Evolutionary conservation across 2,329 filamentous ascomycete species (phyloP), one percentile per base, ranked within the genome.

Genomic region (Cercospora sojina): DNA sequence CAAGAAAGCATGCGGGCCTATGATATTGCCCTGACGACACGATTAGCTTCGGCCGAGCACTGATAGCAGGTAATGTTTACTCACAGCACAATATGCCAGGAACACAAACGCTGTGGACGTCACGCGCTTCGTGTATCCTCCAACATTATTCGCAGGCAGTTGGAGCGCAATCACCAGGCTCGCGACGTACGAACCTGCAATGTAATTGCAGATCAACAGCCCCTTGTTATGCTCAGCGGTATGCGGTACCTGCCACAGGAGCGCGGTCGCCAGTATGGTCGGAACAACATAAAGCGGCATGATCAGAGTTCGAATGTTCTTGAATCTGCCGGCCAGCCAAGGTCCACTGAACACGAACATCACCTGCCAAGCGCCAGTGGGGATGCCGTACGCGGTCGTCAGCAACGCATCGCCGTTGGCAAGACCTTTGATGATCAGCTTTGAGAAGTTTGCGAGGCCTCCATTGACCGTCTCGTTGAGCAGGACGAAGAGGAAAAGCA

Each of bases 381-480:
- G 86, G 32, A 87, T 87, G 0, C 84, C 85, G 3, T 85, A 79
- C 0, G 82, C 82, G 0, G 84, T 85, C 0, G 85, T 86, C 7
- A 78, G 71, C 0, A 85, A 76, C 0, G 82, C 69, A 57, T 81
- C 78, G 10, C 71, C 72, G 1, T 73, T 70, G 18, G 81, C 80
- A 2, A 85, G 75, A 1, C 82, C 80, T 64, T 86, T 85, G 72
- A 86, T 80, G 62, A 87, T 86, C 23, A 85, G 79, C 63, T 84
- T 86, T 43, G 83, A 82, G 68, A 87, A 87, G 69, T 84, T 86
- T 5, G 84, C 81, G 8, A 85, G 74, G 0, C 85, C 85, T 3
- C 83, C 83, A 58, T 81, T 87, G 68, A 86, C 81, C 1, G 79
- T 76, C 69, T 87, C 84, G 64, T 87, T 87, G 18, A 85, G 74